Evolutionary conservation across 169 alveolate species (phyloP).

Genomic region (Plasmodium ovale): DNA sequence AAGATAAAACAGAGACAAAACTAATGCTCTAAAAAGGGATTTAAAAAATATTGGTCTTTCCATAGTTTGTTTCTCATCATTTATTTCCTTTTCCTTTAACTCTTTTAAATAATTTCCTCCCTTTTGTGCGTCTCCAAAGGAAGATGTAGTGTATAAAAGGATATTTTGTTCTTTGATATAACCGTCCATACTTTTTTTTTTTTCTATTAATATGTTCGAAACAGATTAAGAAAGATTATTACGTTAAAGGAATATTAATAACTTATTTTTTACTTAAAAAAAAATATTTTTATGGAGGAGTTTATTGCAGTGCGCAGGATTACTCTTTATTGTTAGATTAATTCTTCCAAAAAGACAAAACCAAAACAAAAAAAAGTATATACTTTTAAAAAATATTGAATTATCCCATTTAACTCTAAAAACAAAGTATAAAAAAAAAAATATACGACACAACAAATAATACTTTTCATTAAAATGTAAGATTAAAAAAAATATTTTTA

Average conservation of each 20-base stretch:
- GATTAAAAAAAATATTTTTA: neutral
- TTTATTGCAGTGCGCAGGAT: neutral
- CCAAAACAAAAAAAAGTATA: neutral
- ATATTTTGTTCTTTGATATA: neutral
- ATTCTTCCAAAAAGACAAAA: neutral
- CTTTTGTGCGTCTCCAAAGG: slow-evolving; percentile 2
- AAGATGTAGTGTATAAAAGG: slow-evolving; percentile 3
- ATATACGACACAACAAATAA: slow-evolving; percentile 1
- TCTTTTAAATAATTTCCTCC: slow-evolving; percentile 2
- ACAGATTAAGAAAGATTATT: neutral
- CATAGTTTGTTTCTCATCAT: neutral
- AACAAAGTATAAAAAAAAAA: neutral
- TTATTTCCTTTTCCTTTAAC: slow-evolving; percentile 8
- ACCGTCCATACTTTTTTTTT: neutral
- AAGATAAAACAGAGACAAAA: slow-evolving; percentile 28
- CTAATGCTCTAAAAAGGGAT: slow-evolving; percentile 20
- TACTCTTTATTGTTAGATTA: neutral
- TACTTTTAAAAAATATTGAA: neutral
- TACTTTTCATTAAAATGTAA: neutral
- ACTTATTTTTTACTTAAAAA: slow-evolving; percentile 12
- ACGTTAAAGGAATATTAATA: neutral
- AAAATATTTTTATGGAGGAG: neutral
- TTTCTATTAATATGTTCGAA: neutral
- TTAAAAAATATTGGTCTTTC: neutral
- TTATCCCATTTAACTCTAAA: neutral